Evolutionary conservation across 768 basidiomycete genomes (phyloP).

Genomic region (Leccinum broughii): DNA sequence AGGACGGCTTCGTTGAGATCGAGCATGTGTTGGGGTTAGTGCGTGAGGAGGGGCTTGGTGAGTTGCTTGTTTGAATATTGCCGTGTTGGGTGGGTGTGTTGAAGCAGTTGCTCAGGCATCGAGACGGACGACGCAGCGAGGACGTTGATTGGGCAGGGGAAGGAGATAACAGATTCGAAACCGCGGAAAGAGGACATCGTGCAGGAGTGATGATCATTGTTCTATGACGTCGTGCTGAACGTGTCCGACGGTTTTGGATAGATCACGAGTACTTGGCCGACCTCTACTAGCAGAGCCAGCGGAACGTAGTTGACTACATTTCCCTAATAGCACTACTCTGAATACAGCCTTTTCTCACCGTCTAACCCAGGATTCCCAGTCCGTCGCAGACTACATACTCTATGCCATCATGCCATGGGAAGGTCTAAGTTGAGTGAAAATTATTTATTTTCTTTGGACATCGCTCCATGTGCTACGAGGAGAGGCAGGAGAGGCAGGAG

Average conservation of each 20-base stretch:
- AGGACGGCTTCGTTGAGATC: slow-evolving; percentile 93
- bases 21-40: slow-evolving; percentile 92
- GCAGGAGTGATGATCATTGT: slow-evolving; percentile 51
- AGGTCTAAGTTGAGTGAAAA: no score
- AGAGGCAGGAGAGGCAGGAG: no score
- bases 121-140: slow-evolving; percentile 84
- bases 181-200: slow-evolving; percentile 98
- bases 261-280: neutral
- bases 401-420: no score
- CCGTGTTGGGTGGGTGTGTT: neutral
- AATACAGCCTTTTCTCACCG: no score
- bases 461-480: no score
- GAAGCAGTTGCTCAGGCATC: slow-evolving; percentile 50
- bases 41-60: slow-evolving; percentile 83
- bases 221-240: neutral
- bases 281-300: neutral
- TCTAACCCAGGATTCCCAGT: no score
- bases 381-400: no score
- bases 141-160: slow-evolving; percentile 79
- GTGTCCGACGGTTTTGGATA: neutral
- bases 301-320: neutral
- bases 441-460: no score
- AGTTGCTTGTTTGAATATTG: slow-evolving; percentile 20
- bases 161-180: slow-evolving; percentile 72
- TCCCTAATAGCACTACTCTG: neutral